Percentiles rank a stretch among this genome's conserved stretches.
Evolutionary conservation across 2,329 filamentous ascomycete species (phyloP).

Genomic region (Leptosphaerulina australis): DNA sequence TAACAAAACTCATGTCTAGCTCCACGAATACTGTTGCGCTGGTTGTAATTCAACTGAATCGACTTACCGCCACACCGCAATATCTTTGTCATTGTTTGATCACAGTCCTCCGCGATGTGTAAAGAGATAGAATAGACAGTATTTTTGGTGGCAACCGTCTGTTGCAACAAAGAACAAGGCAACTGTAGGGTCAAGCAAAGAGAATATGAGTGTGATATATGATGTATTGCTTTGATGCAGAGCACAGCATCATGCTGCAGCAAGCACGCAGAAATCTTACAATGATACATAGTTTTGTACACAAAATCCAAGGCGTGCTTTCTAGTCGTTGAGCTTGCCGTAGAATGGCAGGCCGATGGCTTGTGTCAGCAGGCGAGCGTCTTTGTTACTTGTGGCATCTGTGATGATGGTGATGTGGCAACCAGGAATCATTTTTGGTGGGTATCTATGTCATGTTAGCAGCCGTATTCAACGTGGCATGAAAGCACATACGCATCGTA

Average conservation of each 20-base stretch:
- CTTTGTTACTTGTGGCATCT: slow-evolving; percentile 80
- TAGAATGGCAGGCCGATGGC: slow-evolving; percentile 80
- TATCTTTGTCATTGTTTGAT: no score
- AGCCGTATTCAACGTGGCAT: not conserved
- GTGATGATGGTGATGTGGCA: slow-evolving; percentile 85
- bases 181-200: no score
- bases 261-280: slow-evolving; percentile 16
- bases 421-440: slow-evolving; percentile 79
- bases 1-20: no score
- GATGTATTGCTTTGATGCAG: not conserved
- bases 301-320: not conserved
- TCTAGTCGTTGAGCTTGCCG: slow-evolving; percentile 65
- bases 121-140: no score
- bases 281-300: slow-evolving; percentile 33
- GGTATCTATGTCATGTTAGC: slow-evolving; percentile 56
- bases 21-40: no score
- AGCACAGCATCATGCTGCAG: not conserved
- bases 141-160: no score
- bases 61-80: no score
- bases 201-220: no score
- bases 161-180: no score
- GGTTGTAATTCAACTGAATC: no score
- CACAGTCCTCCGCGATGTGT: no score
- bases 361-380: slow-evolving; percentile 77
- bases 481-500: slow-evolving; percentile 75